Conservation (phyloP, 1,139 yeast genomes). For the Yamadazyma aaseri region DNA sequence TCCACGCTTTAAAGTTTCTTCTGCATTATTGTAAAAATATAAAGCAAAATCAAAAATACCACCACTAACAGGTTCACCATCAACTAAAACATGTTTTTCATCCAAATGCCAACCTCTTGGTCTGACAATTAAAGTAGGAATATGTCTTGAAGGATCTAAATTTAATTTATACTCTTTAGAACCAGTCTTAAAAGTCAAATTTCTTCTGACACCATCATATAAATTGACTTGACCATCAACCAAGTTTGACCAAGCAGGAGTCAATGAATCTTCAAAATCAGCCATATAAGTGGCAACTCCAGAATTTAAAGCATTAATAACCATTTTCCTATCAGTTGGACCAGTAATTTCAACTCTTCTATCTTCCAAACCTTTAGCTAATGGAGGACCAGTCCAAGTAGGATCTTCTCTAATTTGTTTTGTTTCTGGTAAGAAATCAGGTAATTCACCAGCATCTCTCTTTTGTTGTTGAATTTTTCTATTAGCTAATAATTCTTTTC, state of each 20-base stretch:
- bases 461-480: constrained; percentile 59
- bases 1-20: constrained; percentile 57
- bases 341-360: constrained; percentile 87
- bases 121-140: constrained; percentile 77
- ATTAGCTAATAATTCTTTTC: constrained; percentile 59
- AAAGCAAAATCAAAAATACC: constrained; percentile 76
- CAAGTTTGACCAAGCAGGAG: constrained; percentile 93
- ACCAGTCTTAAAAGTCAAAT: constrained; percentile 55
- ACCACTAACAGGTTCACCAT: constrained; percentile 74
- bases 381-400: constrained; percentile 76
- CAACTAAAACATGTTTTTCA: constrained; percentile 70
- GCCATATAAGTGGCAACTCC: constrained; percentile 92
- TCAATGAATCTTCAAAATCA: constrained; percentile 91
- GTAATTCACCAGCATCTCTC: constrained; percentile 68
- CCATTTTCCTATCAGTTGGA: constrained; percentile 89
- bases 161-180: constrained; percentile 64
- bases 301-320: constrained; percentile 87
- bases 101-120: constrained; percentile 88
- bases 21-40: constrained; percentile 73
- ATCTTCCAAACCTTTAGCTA: constrained; percentile 75
- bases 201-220: constrained; percentile 79
- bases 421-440: constrained; percentile 75
- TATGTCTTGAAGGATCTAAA: constrained; percentile 49
- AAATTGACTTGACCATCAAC: constrained; percentile 88
- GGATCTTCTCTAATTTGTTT: constrained; percentile 67